phyloP scores from a whole-genome alignment of 495 filamentous ascomycete species.

The Aspergillus bridgeri region DNA sequence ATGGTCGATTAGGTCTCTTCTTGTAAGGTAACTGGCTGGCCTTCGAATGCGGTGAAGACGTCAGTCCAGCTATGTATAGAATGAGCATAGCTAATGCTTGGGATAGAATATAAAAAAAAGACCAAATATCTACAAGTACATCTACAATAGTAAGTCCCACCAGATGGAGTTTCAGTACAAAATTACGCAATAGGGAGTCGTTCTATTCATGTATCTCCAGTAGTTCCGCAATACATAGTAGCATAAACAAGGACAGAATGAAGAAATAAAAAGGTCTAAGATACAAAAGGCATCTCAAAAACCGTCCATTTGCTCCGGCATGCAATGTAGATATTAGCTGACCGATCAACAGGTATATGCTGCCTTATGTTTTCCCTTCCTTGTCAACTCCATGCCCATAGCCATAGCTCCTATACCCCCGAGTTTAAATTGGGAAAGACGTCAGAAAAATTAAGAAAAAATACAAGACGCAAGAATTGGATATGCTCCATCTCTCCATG shows the following conservation, averaged over 20 bases:
- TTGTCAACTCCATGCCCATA: slow-evolving; percentile 40
- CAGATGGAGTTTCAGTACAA: too few species aligned
- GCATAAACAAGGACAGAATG: slow-evolving; percentile 2
- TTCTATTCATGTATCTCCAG: slow-evolving; percentile 3
- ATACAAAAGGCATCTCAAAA: slow-evolving; percentile 12
- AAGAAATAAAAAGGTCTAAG: slow-evolving; percentile 17
- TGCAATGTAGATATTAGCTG: slow-evolving; percentile 15
- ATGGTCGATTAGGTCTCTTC: too few species aligned
- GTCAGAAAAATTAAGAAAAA: slow-evolving; percentile 6
- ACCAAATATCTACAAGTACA: too few species aligned
- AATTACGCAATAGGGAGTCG: neutral
- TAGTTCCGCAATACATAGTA: neutral
- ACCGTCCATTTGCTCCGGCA: slow-evolving; percentile 14
- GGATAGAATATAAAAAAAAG: too few species aligned
- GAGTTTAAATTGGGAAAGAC: slow-evolving; percentile 13
- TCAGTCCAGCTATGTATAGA: too few species aligned
- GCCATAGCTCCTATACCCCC: slow-evolving; percentile 21
- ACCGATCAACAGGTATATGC: slow-evolving; percentile 26
- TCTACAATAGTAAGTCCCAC: too few species aligned
- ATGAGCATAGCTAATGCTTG: too few species aligned
- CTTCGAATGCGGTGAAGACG: too few species aligned
- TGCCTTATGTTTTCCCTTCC: slow-evolving; percentile 21
- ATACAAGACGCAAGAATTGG: neutral
- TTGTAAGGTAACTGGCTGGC: too few species aligned
- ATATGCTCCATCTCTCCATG: neutral